Conservation (phyloP, 257 asterid species). For the Petrea volubilis region DNA sequence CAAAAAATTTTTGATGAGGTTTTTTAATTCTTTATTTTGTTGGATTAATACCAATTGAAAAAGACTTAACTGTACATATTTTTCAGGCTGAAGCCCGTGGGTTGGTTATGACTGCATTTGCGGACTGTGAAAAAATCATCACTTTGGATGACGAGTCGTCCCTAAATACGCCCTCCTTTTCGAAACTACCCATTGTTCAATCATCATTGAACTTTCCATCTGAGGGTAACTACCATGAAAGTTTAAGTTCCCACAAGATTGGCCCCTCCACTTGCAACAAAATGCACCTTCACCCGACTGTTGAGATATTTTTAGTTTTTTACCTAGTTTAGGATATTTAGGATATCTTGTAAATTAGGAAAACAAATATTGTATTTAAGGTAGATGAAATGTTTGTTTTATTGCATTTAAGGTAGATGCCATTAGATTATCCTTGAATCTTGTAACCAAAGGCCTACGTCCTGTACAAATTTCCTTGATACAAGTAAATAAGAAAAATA, state of each 20-base stretch:
- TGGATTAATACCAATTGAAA: neutral
- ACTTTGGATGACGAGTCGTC: constrained; percentile 60
- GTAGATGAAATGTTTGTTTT: no score
- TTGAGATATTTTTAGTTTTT: no score
- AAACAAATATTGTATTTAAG: no score
- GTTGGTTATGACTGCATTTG: constrained; percentile 58
- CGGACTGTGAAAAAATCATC: constrained; percentile 61
- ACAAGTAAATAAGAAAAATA: no score
- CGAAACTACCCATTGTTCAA: constrained; percentile 35
- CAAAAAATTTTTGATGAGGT: no score
- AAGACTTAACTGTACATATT: constrained; percentile 15
- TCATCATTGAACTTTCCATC: constrained; percentile 42
- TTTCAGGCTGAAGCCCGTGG: constrained; percentile 66
- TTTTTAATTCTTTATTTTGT: neutral
- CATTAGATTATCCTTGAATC: no score
- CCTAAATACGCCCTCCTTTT: constrained; percentile 24
- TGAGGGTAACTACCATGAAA: constrained; percentile 32
- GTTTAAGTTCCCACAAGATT: constrained; percentile 42
- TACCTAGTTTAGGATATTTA: no score
- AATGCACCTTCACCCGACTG: constrained; percentile 47
- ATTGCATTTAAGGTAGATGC: no score
- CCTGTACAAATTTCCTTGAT: no score
- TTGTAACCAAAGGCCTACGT: no score
- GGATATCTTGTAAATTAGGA: no score
- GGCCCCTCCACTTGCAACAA: constrained; percentile 28